These are phyloP conservation scores for Teunomyces aglyptinius DNA, from an alignment of 805 yeast species.

Conservation along the genomic window DNA sequence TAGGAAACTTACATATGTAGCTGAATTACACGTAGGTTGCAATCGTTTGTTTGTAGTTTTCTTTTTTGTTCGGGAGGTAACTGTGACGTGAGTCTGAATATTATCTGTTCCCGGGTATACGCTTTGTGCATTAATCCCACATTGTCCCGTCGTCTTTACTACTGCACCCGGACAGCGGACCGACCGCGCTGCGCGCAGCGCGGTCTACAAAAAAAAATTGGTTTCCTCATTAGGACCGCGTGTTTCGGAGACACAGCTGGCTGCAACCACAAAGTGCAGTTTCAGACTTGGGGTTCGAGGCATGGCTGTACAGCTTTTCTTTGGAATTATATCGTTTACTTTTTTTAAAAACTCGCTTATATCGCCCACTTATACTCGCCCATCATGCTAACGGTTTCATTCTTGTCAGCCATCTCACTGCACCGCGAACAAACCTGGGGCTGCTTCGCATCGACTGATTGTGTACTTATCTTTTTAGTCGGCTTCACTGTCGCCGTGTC, in stretches of 20 bases:
- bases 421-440: background rate
- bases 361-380: constrained; percentile 31
- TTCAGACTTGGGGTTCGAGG: background rate
- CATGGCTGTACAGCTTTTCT: background rate
- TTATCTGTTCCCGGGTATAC: background rate
- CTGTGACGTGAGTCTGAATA: background rate
- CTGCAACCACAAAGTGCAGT: background rate
- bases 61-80: too few species aligned
- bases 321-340: background rate
- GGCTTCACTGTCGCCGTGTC: background rate
- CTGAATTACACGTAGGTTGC: too few species aligned
- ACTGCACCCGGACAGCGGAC: background rate
- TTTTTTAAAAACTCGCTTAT: constrained; percentile 7
- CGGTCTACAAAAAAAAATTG: background rate
- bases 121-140: background rate
- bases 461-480: background rate
- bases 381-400: constrained; percentile 24
- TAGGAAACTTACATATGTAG: too few species aligned
- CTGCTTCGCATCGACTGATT: background rate
- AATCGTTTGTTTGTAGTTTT: too few species aligned
- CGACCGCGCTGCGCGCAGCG: background rate
- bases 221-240: background rate
- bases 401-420: background rate
- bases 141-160: background rate
- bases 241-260: background rate